Evolutionary conservation across 225 moss, liverwort and hornwort species (phyloP).

Genomic region (Anthoceros angustus): DNA sequence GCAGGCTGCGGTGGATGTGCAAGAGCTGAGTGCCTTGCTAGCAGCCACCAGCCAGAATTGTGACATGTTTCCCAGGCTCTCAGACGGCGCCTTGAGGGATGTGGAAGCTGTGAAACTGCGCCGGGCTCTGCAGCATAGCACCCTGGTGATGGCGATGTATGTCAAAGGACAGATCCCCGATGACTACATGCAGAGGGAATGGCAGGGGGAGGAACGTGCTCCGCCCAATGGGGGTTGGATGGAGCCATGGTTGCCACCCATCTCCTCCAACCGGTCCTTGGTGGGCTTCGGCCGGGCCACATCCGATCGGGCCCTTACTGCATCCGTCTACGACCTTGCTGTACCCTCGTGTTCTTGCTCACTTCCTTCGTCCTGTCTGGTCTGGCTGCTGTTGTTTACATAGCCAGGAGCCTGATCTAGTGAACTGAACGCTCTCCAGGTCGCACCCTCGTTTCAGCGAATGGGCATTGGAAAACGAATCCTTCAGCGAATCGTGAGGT

Average conservation of each 20-base stretch:
- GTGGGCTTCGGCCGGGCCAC: slow-evolving; percentile 81
- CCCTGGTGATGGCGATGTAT: slow-evolving; percentile 56
- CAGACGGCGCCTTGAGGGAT: slow-evolving; percentile 38
- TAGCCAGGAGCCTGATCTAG: background rate
- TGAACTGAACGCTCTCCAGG: slow-evolving; percentile 17
- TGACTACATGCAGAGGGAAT: background rate
- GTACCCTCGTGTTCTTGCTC: slow-evolving; percentile 10
- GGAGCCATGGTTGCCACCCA: background rate
- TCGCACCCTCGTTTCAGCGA: slow-evolving; percentile 68
- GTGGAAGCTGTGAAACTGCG: slow-evolving; percentile 57
- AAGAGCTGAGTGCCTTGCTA: slow-evolving; percentile 55
- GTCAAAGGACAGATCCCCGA: slow-evolving; percentile 15
- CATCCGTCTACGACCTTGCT: slow-evolving; percentile 83
- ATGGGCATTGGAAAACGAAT: slow-evolving; percentile 59
- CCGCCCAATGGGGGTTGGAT: background rate
- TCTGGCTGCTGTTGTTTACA: background rate
- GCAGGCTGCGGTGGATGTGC: slow-evolving; percentile 37
- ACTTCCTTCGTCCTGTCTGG: background rate
- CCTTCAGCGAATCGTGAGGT: slow-evolving; percentile 53
- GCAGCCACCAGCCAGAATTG: slow-evolving; percentile 60
- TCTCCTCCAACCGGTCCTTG: slow-evolving; percentile 16
- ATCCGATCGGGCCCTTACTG: slow-evolving; percentile 64
- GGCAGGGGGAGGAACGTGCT: background rate
- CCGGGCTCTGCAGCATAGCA: slow-evolving; percentile 63
- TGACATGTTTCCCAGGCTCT: slow-evolving; percentile 46